Evolutionary conservation across 352 stramenopile genomes (phyloP), one percentile per base, ranked within the genome.

Genomic region (Pythium utonaiense): DNA sequence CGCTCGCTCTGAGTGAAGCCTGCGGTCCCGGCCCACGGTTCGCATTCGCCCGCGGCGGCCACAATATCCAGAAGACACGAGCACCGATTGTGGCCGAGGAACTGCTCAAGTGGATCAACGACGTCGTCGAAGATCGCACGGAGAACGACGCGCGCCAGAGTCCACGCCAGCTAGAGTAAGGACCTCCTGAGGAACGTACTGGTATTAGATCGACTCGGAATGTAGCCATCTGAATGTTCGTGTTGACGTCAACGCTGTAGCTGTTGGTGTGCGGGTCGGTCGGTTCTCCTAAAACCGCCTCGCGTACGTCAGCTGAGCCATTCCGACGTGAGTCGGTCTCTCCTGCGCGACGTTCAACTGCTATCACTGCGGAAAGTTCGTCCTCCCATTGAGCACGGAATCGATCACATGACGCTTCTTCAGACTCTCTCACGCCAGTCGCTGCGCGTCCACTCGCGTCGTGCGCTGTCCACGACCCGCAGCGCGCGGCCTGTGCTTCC

Each of bases 61-160:
- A 84, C 63, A 82, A 80, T 44, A 55, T 84, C 28, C 73, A 82
- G 53, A 80, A 80, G 53, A 77, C 66, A 3, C 60, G 65, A 19
- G 75, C 66, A 0, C 42, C 64, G 5, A 3, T 68, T 16, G 51
- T 78, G n/a, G 57, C 64, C 1, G 21, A 40, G 17, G 61, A 71
- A 25, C 64, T 76, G 27, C 21, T 54, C 16, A 55, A 62, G 45
- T 78, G 71, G 68, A 51, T 52, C 14, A 28, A 56, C 21, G 24
- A 36, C 24, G 45, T 63, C 17, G 31, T 63, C 21, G 21, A 54
- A 24, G 25, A 28, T 10, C 40, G 48, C 31, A 24, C n/a, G 31
- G 40, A 25, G 22, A 42, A 17, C 31, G 14, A 44, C 28, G 5
- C n/a, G 16, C 30, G 34, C 33, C 25, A 41, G 10, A 33, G n/a